Conservation (phyloP, 78 protist species). For the Dictyostelium capitatum region DNA sequence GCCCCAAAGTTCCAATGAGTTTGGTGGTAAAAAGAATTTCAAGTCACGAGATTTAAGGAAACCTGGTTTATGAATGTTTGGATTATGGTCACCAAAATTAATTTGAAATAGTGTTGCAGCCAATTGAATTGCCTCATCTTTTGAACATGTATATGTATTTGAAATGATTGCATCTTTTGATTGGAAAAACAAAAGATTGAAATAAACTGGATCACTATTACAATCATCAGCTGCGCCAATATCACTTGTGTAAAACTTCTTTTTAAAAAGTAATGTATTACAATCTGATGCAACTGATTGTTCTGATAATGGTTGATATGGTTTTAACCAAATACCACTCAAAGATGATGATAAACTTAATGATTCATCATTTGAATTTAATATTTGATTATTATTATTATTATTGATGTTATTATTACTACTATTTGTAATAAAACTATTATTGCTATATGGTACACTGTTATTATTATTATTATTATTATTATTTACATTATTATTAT, state of each 20-base stretch:
- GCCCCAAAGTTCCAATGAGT: conserved; percentile 78
- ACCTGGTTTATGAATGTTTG: conserved; percentile 81
- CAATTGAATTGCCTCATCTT: conserved; percentile 89
- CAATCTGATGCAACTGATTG: conserved; percentile 34
- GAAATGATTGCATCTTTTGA: conserved; percentile 77
- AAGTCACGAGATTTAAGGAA: conserved; percentile 72
- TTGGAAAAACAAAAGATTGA: conserved; percentile 79
- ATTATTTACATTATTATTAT: neutral
- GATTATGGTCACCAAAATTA: conserved; percentile 88
- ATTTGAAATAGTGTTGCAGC: conserved; percentile 87
- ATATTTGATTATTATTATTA: neutral
- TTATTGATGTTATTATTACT: conserved; percentile 10
- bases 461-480: conserved; percentile 36
- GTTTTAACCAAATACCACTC: conserved; percentile 69
- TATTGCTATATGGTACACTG: conserved; percentile 6
- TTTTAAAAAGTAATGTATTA: conserved; percentile 57
- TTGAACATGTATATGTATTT: conserved; percentile 50
- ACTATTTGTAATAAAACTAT: conserved; percentile 6
- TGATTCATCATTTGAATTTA: conserved; percentile 1
- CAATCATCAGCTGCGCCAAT: conserved; percentile 66
- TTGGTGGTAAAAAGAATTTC: conserved; percentile 76
- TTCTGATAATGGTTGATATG: conserved; percentile 49
- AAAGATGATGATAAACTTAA: neutral
- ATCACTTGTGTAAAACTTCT: conserved; percentile 68
- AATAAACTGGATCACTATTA: conserved; percentile 83